Base-by-base conservation (phyloP, 805 yeast genomes). In the Maudiozyma barnettii region DNA sequence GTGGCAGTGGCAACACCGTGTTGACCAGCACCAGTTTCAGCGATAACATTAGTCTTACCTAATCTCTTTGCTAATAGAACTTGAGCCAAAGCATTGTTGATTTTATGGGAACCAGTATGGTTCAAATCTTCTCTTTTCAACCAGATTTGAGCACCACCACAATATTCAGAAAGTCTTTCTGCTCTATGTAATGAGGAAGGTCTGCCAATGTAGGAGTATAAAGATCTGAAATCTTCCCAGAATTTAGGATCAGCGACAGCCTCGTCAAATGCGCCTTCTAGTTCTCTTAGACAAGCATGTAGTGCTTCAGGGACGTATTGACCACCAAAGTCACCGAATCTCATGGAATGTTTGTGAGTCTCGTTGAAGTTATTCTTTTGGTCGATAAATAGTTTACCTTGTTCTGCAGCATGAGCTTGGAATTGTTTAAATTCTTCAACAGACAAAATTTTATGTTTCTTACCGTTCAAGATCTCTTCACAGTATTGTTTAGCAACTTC, bases 271-370 rank as follows among this genome's bases (percentile, higher is more conserved):
- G 88, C 97, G 46, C 65, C 72, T 71, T 93, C 99, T 49, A 93
- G 76, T 69, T 93, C 95, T 51, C 81, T 77, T 57, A 93, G 75
- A 72, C 98, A 91, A 40, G 95, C 78, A 68, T 90, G 91, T 60
- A 93, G 72, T 20, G 95, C 87, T 72, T 93, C 99, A 37, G 99
- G 99, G 38, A 93, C 99, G 63, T 88, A 93, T 71, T 93, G 99
- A 50, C 99, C 99, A 65, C 99, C 99, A 63, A 88, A 95, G 44
- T 81, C 89, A 60, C 98, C 99, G 59, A 91, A 91, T 52, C 84
- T 75, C 48, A 91, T 83, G 55, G 80, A 76, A 63, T 77, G 84
- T 52, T 78, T 76, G 61, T 84, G 93, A 5, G 53, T 50, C 64
- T 84, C 93, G 49, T 72, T 72, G 52, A 77, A 76, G 6, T 62